Percentiles rank a stretch among this genome's conserved stretches.
phyloP scores from a whole-genome alignment of 441 rosid species.

The Arabidopsis lyrata region DNA sequence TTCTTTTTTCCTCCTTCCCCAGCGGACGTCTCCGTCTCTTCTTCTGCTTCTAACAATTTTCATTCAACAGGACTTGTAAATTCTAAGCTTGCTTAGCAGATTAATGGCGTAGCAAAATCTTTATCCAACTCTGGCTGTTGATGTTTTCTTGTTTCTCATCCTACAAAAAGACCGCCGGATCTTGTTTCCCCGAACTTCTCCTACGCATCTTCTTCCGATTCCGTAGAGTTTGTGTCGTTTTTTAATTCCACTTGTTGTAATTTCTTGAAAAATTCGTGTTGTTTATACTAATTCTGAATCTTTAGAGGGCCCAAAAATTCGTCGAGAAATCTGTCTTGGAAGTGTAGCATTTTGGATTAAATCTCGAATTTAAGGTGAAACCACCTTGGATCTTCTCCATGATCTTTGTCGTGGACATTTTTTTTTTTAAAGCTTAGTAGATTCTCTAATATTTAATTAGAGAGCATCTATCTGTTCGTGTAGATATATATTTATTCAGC shows the following conservation, averaged over 20 bases:
- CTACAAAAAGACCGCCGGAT: conserved; percentile 14
- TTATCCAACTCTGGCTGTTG: not conserved
- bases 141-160: not conserved
- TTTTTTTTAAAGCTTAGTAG: not conserved
- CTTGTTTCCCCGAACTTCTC: conserved; percentile 25
- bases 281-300: not conserved
- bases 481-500: not conserved
- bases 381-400: conserved; percentile 20
- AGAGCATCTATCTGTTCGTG: conserved; percentile 6
- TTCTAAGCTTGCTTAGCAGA: not conserved
- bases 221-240: not conserved
- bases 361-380: conserved; percentile 23
- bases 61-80: too few species aligned
- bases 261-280: not conserved
- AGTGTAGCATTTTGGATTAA: conserved; percentile 36
- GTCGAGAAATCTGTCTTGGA: conserved; percentile 26
- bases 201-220: not conserved
- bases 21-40: conserved; percentile 29
- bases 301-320: not conserved
- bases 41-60: not conserved
- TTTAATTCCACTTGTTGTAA: not conserved
- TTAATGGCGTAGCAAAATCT: conserved; percentile 33
- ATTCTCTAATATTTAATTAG: conserved; percentile 4
- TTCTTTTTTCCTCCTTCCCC: not conserved
- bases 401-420: conserved; percentile 4